These are phyloP conservation scores for Eurotiales sp. DNA, from an alignment of 2,329 filamentous ascomycete species.

Conservation along the genomic window DNA sequence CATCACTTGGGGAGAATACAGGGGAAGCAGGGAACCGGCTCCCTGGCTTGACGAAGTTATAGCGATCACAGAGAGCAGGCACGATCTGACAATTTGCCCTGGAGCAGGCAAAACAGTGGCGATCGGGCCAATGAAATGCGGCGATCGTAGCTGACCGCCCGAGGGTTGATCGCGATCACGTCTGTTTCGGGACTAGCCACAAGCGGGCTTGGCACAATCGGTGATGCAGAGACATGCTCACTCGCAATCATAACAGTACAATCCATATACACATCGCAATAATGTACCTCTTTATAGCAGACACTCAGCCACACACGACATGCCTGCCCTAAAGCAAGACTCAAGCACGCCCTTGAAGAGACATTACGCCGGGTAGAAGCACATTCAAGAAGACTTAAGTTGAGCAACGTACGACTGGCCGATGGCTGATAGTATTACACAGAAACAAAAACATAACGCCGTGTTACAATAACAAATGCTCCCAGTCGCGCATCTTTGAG, in stretches of 20 bases:
- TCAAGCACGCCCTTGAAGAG: no score
- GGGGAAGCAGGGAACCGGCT: not conserved
- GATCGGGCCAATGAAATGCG: conserved; percentile 10
- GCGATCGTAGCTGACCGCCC: not conserved
- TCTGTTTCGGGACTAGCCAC: conserved; percentile 2
- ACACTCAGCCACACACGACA: no score
- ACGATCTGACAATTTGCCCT: conserved; percentile 9
- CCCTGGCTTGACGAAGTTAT: conserved; percentile 2
- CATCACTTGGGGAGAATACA: not conserved
- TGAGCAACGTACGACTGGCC: no score
- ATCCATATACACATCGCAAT: no score
- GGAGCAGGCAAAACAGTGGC: not conserved
- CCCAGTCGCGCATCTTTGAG: not conserved
- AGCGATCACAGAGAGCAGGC: conserved; percentile 12
- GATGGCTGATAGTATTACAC: no score
- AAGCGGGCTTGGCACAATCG: not conserved
- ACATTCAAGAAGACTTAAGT: no score
- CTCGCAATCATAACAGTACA: no score
- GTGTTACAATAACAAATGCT: not conserved
- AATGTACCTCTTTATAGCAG: no score
- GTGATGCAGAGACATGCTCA: not conserved
- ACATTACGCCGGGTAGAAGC: no score
- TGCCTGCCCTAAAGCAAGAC: no score
- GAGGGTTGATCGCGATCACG: conserved; percentile 8
- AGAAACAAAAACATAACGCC: not conserved